Evolutionary conservation across 1,284 basidiomycete species (phyloP).

Genomic region (Melampsora larici-populina): DNA sequence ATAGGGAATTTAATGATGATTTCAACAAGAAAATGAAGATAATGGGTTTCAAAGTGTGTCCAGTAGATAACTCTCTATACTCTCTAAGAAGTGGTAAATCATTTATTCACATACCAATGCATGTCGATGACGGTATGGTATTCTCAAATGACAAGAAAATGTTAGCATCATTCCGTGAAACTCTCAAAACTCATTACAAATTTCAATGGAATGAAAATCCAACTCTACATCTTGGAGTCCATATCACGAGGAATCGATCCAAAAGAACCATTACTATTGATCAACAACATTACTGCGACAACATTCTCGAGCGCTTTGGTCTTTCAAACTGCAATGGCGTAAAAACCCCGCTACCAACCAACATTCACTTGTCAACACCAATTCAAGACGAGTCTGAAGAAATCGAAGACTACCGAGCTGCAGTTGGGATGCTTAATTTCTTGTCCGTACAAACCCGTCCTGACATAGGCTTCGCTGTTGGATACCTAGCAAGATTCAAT

Average conservation of each 20-base stretch:
- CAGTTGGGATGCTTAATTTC: not conserved
- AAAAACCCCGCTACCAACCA: not conserved
- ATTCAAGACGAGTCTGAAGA: not conserved
- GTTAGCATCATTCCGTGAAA: not conserved
- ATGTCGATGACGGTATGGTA: not conserved
- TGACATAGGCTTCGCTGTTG: not conserved
- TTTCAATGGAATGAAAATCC: constrained; percentile 10
- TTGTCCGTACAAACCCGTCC: not conserved
- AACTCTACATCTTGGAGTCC: not conserved
- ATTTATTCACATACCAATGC: constrained; percentile 10
- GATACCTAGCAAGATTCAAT: too few species aligned
- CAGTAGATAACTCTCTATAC: not conserved
- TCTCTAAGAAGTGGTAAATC: not conserved
- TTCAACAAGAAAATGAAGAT: not conserved
- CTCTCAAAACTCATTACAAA: not conserved
- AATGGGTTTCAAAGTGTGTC: not conserved
- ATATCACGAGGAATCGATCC: not conserved
- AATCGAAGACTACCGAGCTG: not conserved
- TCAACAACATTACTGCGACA: not conserved
- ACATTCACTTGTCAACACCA: too few species aligned
- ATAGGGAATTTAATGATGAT: constrained; percentile 12
- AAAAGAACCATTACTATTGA: not conserved
- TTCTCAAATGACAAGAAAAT: not conserved
- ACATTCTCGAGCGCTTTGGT: not conserved
- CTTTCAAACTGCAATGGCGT: not conserved